Evolutionary conservation across 2,329 filamentous ascomycete species (phyloP).

Genomic region (Cercospora janseana): DNA sequence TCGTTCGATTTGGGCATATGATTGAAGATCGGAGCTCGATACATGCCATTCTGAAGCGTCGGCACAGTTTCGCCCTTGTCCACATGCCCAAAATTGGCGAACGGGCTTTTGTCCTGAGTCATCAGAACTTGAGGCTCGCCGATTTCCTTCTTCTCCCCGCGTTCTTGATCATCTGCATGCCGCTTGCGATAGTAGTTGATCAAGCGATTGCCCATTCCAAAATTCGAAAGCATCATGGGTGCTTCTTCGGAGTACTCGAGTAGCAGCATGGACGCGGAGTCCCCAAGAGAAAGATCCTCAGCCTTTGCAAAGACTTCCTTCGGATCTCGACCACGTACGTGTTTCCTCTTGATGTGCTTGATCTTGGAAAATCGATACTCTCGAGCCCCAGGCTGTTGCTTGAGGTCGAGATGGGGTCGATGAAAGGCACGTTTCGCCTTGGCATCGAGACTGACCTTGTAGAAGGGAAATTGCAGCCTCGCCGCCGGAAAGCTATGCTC

Average conservation of each 20-base stretch:
- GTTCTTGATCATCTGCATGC: slow-evolving; percentile 70
- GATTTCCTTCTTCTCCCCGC: slow-evolving; percentile 71
- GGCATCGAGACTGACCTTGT: slow-evolving; percentile 75
- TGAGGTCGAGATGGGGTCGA: slow-evolving; percentile 73
- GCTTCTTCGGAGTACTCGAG: slow-evolving; percentile 96
- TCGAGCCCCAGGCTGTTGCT: slow-evolving; percentile 51
- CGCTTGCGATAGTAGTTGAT: slow-evolving; percentile 96
- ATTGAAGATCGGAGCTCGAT: slow-evolving; percentile 87
- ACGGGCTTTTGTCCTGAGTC: slow-evolving; percentile 92
- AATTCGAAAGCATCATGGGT: slow-evolving; percentile 87
- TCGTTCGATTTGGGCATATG: slow-evolving; percentile 76
- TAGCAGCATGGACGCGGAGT: slow-evolving; percentile 83
- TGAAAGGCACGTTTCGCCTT: slow-evolving; percentile 79
- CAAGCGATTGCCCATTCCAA: slow-evolving; percentile 93
- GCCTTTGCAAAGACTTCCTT: slow-evolving; percentile 76
- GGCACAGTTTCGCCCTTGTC: slow-evolving; percentile 87
- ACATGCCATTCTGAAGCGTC: slow-evolving; percentile 93
- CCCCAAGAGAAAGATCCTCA: slow-evolving; percentile 74
- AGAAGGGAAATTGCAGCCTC: slow-evolving; percentile 93
- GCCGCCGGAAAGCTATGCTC: slow-evolving; percentile 92
- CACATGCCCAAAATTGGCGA: slow-evolving; percentile 90
- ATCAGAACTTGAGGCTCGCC: slow-evolving; percentile 86
- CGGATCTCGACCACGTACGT: slow-evolving; percentile 73
- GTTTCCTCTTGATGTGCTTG: slow-evolving; percentile 74
- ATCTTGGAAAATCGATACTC: slow-evolving; percentile 71